phyloP scores from a whole-genome alignment of 129 eudicot genomes.

The Centrapalus pauciflorus region DNA sequence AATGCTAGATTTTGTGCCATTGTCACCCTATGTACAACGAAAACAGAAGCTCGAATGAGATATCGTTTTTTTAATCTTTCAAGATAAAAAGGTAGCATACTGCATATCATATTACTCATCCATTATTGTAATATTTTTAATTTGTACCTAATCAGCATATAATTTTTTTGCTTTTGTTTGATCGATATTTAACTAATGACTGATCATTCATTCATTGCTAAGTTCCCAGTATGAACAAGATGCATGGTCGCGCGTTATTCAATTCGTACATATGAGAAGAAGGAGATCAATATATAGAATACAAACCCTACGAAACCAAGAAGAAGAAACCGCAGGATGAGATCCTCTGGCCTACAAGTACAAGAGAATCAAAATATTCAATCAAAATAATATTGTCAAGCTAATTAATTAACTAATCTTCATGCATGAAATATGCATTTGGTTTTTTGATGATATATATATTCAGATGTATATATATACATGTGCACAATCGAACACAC shows the following conservation, averaged over 20 bases:
- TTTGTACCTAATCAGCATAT: too few species aligned
- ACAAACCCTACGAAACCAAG: constrained; percentile 42
- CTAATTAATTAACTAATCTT: background rate
- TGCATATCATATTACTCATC: too few species aligned
- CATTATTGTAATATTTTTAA: too few species aligned
- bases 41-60: background rate
- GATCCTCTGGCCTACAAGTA: constrained; percentile 30
- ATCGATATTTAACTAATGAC: too few species aligned
- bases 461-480: background rate
- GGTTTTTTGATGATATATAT: background rate
- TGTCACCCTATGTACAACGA: constrained; percentile 46
- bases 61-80: background rate
- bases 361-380: constrained; percentile 6
- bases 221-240: too few species aligned
- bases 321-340: constrained; percentile 27
- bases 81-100: background rate
- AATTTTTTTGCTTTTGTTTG: too few species aligned
- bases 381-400: background rate
- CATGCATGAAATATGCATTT: constrained; percentile 17
- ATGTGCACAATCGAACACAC: background rate
- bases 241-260: too few species aligned
- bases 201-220: too few species aligned
- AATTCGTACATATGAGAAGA: background rate
- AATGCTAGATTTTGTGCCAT: constrained; percentile 66
- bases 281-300: too few species aligned